These are phyloP conservation scores for Bipolaris zeicola DNA, from an alignment of 2,329 filamentous ascomycete species.

Conservation along the genomic window DNA sequence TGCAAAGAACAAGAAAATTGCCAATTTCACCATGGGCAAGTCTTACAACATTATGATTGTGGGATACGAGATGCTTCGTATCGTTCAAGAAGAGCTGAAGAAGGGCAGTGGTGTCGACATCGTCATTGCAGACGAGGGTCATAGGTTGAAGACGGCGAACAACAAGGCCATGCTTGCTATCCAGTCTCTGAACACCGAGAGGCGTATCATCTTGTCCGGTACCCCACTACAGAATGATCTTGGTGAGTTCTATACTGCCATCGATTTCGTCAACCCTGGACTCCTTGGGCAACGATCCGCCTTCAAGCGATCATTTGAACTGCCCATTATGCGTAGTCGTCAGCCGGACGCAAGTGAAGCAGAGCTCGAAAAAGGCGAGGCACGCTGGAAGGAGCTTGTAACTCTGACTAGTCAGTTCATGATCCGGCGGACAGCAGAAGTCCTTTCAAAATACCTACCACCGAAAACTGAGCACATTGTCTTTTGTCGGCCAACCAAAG, in stretches of 20 bases:
- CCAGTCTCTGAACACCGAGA: constrained; percentile 65
- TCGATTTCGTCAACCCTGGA: constrained; percentile 72
- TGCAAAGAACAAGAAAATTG: constrained; percentile 63
- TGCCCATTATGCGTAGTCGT: constrained; percentile 66
- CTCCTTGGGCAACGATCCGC: constrained; percentile 65
- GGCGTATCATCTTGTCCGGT: constrained; percentile 67
- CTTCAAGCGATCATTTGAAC: constrained; percentile 69
- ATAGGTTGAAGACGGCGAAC: constrained; percentile 70
- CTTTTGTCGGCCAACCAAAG: constrained; percentile 66
- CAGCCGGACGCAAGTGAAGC: constrained; percentile 66
- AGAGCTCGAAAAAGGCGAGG: constrained; percentile 68
- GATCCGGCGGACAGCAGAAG: constrained; percentile 68
- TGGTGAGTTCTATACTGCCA: constrained; percentile 69
- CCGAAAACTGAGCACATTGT: constrained; percentile 71
- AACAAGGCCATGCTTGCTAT: constrained; percentile 72
- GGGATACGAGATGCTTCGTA: constrained; percentile 72
- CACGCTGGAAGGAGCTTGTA: constrained; percentile 65
- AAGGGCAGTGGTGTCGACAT: constrained; percentile 69
- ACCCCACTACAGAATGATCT: constrained; percentile 73
- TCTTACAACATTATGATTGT: constrained; percentile 75
- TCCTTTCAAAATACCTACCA: constrained; percentile 69
- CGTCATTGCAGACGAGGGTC: constrained; percentile 72
- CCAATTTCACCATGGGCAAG: constrained; percentile 71
- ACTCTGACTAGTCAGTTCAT: constrained; percentile 68
- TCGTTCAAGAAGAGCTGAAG: constrained; percentile 68